phyloP scores from a whole-genome alignment of 345 rosid species.

The Nasturtium officinale region DNA sequence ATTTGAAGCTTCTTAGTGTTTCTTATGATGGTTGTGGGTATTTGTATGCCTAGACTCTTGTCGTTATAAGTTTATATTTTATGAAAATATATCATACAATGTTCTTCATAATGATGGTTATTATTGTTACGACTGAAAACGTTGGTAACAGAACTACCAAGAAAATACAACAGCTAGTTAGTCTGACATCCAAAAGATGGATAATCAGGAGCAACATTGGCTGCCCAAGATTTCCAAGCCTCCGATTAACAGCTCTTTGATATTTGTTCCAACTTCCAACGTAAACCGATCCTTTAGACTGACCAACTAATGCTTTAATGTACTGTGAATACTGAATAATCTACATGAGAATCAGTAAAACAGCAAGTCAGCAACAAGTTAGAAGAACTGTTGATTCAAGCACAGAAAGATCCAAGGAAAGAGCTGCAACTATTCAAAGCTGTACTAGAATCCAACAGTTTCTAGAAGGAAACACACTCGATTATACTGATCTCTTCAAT shows the following conservation, averaged over 20 bases:
- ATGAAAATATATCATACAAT: background rate
- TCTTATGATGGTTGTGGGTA: constrained; percentile 18
- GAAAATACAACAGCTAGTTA: background rate
- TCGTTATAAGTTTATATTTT: constrained; percentile 2
- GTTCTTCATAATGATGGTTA: background rate
- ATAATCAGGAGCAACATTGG: background rate
- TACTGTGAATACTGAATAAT: background rate
- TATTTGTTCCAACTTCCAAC: background rate
- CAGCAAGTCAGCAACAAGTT: background rate
- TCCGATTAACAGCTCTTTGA: background rate
- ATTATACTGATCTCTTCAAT: background rate
- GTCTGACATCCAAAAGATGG: background rate
- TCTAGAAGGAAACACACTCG: background rate
- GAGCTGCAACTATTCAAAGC: background rate
- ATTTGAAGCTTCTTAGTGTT: constrained; percentile 33
- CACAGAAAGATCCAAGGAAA: background rate
- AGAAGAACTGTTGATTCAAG: background rate
- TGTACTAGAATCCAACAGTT: background rate
- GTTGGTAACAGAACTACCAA: background rate
- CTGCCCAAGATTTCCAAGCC: background rate
- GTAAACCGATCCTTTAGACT: too few relatives aligned
- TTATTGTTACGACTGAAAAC: background rate
- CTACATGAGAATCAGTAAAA: background rate
- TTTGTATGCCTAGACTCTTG: background rate
- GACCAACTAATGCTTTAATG: background rate